These are phyloP conservation scores for Dipodascus geniculatus DNA, from an alignment of 805 yeast species.

Conservation along the genomic window DNA sequence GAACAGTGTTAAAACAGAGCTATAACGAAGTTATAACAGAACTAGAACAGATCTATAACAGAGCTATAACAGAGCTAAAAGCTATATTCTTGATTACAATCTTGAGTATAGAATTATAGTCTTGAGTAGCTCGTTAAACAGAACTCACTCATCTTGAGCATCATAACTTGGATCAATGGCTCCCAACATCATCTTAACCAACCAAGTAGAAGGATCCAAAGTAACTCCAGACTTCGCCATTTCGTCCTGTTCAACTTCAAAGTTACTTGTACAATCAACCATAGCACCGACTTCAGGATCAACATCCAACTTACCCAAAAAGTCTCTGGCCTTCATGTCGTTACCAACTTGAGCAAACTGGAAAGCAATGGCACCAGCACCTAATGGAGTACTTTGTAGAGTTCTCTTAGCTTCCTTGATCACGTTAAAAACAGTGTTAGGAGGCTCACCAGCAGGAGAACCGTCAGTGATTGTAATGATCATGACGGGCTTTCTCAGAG, in stretches of 20 bases:
- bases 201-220: slow-evolving; percentile 21
- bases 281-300: slow-evolving; percentile 20
- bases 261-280: slow-evolving; percentile 22
- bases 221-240: slow-evolving; percentile 22
- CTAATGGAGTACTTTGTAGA: slow-evolving; percentile 15
- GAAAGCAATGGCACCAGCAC: slow-evolving; percentile 22
- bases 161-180: slow-evolving; percentile 23
- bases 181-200: slow-evolving; percentile 21
- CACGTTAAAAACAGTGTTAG: slow-evolving; percentile 14
- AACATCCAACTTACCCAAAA: slow-evolving; percentile 18
- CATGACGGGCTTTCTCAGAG: slow-evolving; percentile 20
- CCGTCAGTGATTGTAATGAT: slow-evolving; percentile 23
- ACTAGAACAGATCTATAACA: too few relatives aligned
- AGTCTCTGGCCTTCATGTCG: slow-evolving; percentile 22
- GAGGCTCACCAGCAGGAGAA: slow-evolving; percentile 23
- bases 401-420: slow-evolving; percentile 17
- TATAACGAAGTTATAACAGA: too few relatives aligned
- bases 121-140: too few relatives aligned
- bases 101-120: too few relatives aligned
- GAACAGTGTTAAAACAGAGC: too few relatives aligned
- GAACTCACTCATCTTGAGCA: slow-evolving; percentile 19
- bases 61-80: too few relatives aligned
- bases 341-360: slow-evolving; percentile 25
- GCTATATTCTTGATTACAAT: too few relatives aligned
- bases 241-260: slow-evolving; percentile 23